These are phyloP conservation scores for Fraxinus velutina DNA, from an alignment of 305 asterid genomes.

Conservation along the genomic window DNA sequence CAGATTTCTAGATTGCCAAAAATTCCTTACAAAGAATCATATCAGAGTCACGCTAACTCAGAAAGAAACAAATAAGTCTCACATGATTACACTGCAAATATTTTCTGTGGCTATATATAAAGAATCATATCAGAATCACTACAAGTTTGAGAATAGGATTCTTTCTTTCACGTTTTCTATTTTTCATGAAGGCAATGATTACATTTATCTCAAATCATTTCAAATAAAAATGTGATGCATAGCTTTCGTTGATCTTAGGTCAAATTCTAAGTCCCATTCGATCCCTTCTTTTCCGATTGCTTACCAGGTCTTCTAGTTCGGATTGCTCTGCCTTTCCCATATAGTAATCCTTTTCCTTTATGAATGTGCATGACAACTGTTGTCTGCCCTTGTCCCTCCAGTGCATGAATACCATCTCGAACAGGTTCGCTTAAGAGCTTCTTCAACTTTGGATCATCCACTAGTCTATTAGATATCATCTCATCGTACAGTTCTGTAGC, in stretches of 20 bases:
- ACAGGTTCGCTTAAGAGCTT: conserved; percentile 51
- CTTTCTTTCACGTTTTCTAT: neutral
- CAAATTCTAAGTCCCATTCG: conserved; percentile 13
- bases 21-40: neutral
- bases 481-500: conserved; percentile 62
- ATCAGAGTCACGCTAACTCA: neutral
- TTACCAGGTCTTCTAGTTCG: conserved; percentile 17
- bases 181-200: neutral
- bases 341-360: conserved; percentile 28
- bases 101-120: neutral
- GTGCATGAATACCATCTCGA: neutral
- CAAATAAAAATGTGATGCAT: neutral
- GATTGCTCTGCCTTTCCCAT: conserved; percentile 20
- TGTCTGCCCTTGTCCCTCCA: conserved; percentile 24
- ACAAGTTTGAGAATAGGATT: neutral
- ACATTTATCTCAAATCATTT: neutral
- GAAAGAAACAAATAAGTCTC: neutral
- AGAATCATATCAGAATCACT: neutral
- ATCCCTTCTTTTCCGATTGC: conserved; percentile 23
- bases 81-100: neutral
- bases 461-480: conserved; percentile 50
- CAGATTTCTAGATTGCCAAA: neutral
- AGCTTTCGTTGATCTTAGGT: neutral
- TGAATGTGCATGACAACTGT: conserved; percentile 29
- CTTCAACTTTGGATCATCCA: conserved; percentile 49